Evolutionary conservation across 371 early-diverging fungal species (phyloP).

Genomic region (Zopfochytrium polystomum): DNA sequence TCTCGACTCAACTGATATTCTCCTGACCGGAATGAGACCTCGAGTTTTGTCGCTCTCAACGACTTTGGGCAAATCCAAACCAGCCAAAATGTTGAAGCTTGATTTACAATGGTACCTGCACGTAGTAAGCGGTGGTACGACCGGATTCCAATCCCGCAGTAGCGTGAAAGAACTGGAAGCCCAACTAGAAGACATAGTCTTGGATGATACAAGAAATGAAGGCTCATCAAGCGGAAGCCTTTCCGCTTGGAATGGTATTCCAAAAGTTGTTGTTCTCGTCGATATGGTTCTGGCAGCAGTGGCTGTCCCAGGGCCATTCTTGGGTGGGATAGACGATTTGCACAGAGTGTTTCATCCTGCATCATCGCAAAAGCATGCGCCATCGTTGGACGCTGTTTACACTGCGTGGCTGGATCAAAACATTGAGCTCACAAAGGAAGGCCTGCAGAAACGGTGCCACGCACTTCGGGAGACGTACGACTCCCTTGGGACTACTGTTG

Average conservation of each 20-base stretch:
- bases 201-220: slow-evolving; percentile 11
- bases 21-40: slow-evolving; percentile 20
- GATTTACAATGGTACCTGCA: slow-evolving; percentile 23
- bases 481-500: no score
- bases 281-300: background rate
- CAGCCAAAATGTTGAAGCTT: background rate
- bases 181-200: no score
- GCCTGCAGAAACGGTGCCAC: no score
- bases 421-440: no score
- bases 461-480: no score
- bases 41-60: slow-evolving; percentile 4
- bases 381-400: no score
- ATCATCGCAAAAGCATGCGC: no score
- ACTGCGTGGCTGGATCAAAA: no score
- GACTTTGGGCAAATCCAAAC: background rate
- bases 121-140: slow-evolving; percentile 11
- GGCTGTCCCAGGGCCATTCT: slow-evolving; percentile 23
- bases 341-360: no score
- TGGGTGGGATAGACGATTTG: no score
- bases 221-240: slow-evolving; percentile 2
- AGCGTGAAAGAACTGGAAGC: slow-evolving; percentile 8
- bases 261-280: slow-evolving; percentile 12
- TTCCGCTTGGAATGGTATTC: no score
- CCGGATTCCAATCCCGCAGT: no score
- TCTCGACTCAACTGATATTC: slow-evolving; percentile 16